Evolutionary conservation across 169 alveolate genomes (phyloP).

Genomic region (Babesia caballi): DNA sequence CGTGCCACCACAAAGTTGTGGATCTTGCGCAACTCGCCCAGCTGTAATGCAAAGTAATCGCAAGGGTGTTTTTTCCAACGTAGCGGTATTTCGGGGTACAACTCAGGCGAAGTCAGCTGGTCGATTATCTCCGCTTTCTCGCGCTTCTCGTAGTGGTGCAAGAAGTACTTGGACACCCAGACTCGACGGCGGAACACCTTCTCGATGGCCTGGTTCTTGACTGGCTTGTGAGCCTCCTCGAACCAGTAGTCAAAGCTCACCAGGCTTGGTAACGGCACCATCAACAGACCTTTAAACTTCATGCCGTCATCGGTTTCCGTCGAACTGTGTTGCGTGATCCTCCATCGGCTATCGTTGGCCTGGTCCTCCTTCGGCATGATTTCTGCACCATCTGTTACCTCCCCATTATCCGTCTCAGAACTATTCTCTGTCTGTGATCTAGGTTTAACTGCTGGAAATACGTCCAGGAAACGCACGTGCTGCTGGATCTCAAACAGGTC

Average conservation of each 20-base stretch:
- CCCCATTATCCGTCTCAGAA: neutral
- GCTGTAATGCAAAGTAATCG: conserved; percentile 56
- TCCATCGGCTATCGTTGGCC: too few relatives aligned
- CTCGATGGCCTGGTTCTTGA: conserved; percentile 37
- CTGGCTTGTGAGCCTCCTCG: conserved; percentile 65
- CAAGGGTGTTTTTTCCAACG: conserved; percentile 46
- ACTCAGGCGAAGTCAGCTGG: conserved; percentile 52
- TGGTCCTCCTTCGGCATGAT: neutral
- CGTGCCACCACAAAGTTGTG: conserved; percentile 47
- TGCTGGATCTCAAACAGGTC: conserved; percentile 60
- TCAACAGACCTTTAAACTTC: conserved; percentile 42
- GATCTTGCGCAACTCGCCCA: conserved; percentile 53
- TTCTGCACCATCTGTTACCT: neutral
- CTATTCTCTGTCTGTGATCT: neutral
- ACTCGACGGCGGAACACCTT: conserved; percentile 10
- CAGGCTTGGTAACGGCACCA: conserved; percentile 59
- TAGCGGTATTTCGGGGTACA: conserved; percentile 50
- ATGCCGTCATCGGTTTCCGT: neutral
- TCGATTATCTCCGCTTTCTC: conserved; percentile 52
- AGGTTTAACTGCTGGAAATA: conserved; percentile 32
- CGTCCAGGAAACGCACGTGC: conserved; percentile 59
- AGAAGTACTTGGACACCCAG: conserved; percentile 64
- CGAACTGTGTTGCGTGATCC: too few relatives aligned
- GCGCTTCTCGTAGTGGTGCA: conserved; percentile 46
- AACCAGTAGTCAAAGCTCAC: conserved; percentile 69